Evolutionary conservation across 805 yeast species (phyloP).

Genomic region (Suhomyces tanzawaensis): DNA sequence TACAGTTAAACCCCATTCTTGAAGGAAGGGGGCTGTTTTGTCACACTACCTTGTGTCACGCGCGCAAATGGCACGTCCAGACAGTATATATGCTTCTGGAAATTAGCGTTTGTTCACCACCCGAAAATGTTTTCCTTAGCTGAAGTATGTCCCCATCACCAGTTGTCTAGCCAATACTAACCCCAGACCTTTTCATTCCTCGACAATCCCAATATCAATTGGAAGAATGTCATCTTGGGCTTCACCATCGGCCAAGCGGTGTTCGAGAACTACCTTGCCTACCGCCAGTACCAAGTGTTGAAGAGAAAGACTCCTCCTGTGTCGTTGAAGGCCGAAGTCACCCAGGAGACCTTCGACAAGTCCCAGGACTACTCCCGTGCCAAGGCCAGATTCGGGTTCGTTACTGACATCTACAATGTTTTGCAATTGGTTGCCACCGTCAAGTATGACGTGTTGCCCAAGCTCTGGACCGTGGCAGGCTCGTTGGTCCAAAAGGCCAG

Average conservation of each 20-base stretch:
- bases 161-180: constrained; percentile 1
- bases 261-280: constrained; percentile 71
- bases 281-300: constrained; percentile 74
- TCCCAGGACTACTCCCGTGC: constrained; percentile 79
- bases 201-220: constrained; percentile 69
- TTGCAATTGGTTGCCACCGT: constrained; percentile 57
- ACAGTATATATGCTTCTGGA: no score
- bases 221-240: constrained; percentile 76
- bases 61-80: no score
- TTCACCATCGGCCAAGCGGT: constrained; percentile 71
- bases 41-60: no score
- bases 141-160: constrained; percentile 19
- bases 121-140: constrained; percentile 29
- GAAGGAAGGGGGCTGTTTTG: no score
- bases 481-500: constrained; percentile 55
- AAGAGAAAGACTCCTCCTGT: constrained; percentile 58
- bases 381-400: constrained; percentile 66
- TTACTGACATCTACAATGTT: constrained; percentile 50
- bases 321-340: constrained; percentile 64
- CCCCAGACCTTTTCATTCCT: constrained; percentile 46
- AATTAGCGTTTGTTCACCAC: no score
- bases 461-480: constrained; percentile 51
- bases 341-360: constrained; percentile 69
- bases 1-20: no score
- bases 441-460: constrained; percentile 51